These are phyloP conservation scores for Biscogniauxia sp. DNA, from an alignment of 2,329 filamentous ascomycete genomes.

Conservation along the genomic window DNA sequence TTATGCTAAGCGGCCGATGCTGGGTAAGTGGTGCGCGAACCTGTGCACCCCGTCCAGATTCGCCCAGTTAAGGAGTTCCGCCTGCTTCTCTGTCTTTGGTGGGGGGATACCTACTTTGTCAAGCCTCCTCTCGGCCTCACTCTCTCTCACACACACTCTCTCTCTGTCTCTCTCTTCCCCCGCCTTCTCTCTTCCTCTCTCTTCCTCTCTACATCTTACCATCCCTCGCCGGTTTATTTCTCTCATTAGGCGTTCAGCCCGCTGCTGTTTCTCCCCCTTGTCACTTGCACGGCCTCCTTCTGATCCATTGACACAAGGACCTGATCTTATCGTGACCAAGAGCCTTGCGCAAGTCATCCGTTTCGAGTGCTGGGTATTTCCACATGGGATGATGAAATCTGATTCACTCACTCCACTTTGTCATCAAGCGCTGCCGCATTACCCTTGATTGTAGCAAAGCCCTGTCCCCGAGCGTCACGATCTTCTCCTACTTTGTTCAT, in stretches of 20 bases:
- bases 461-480: conserved; percentile 15
- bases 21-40: conserved; percentile 20
- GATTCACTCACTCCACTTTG: conserved; percentile 26
- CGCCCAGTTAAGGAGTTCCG: conserved; percentile 10
- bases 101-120: conserved; percentile 15
- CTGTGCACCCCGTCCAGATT: conserved; percentile 17
- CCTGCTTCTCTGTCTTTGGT: conserved; percentile 20
- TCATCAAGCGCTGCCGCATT: conserved; percentile 28
- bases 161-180: too few species aligned
- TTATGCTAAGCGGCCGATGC: conserved; percentile 1
- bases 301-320: conserved; percentile 16
- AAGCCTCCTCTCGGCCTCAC: conserved; percentile 22
- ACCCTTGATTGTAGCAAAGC: conserved; percentile 15
- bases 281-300: conserved; percentile 28
- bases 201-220: conserved; percentile 4
- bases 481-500: conserved; percentile 19
- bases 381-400: conserved; percentile 26
- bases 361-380: conserved; percentile 25
- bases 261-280: conserved; percentile 11
- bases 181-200: too few species aligned
- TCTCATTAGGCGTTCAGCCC: conserved; percentile 8
- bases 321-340: conserved; percentile 20
- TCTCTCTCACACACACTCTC: too few species aligned
- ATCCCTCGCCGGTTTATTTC: background rate
- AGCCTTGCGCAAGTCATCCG: conserved; percentile 8